Base-by-base conservation (phyloP, 2,329 filamentous ascomycete genomes). In the Ilyonectria destructans region DNA sequence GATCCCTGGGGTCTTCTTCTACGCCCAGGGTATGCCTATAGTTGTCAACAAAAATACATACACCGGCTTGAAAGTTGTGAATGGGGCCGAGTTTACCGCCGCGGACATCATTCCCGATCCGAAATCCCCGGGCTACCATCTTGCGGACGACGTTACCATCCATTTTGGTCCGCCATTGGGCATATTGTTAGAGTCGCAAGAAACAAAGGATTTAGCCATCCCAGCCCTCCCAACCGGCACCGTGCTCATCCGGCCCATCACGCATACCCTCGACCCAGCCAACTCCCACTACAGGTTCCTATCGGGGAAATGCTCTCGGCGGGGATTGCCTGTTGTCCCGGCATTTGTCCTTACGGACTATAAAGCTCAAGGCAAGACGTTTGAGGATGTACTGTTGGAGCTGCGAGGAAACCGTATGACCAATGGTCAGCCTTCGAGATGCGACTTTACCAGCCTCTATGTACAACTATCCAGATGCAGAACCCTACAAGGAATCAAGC, bases 11-110 rank as follows among this genome's bases (percentile, higher is more conserved):
- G 29, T 68, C 33, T 68, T 68, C 48, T 65, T 65, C 66, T 68
- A 69, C 48, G 55, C 65, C 57, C 56, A 68, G 55, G 60, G 57
- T 4, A 68, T 68, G 60, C 65, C 65, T 49, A 56, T 68, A n/a
- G 65, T 68, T 49, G 56, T 68, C 23, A 68, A 68, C 48, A 68
- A 65, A 51, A 68, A 68, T 65, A 65, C 33, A 15, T 68, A 68
- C 46, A 68, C 65, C 45, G 65, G 65, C 61, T 61, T 68, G 19
- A 68, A 56, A 33, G 51, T 68, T 58, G 55, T 68, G 19, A 68
- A 68, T 55, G 51, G 66, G n/a, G 62, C 59, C 3, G 65, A 68
- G 61, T 68, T 68, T 60, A 45, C 61, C 12, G 57, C 65, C n/a
- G 65, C 19, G 21, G 65, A 68, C 51, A 26, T 65, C 45, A 61